A percentile compares a stretch with the other conserved stretches of the same genome.
Evolutionary conservation across 2,329 filamentous ascomycete genomes (phyloP).

Genomic region (Phaeosphaeriaceae sp.): DNA sequence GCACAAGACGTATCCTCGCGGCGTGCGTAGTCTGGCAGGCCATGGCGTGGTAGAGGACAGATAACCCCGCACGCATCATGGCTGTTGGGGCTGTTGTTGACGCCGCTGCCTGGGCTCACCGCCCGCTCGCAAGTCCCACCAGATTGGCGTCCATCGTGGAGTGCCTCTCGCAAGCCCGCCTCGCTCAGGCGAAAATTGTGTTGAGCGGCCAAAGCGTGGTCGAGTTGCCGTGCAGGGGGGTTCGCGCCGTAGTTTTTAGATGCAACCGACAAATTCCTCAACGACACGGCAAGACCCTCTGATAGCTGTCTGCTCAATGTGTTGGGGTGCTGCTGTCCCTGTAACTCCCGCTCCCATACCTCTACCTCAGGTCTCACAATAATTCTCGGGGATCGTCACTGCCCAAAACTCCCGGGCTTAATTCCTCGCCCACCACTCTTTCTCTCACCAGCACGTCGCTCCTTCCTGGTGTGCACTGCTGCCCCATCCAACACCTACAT

Average conservation of each 20-base stretch:
- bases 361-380: constrained; percentile 12
- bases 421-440: background rate
- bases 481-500: constrained; percentile 13
- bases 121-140: constrained; percentile 23
- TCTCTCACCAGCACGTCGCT: constrained; percentile 13
- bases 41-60: background rate
- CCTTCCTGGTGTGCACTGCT: constrained; percentile 8
- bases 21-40: too few species aligned
- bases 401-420: too few species aligned
- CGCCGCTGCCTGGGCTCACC: constrained; percentile 5
- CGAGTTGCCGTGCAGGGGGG: constrained; percentile 35
- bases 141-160: constrained; percentile 15
- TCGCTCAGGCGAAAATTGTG: constrained; percentile 34
- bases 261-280: constrained; percentile 40
- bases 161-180: constrained; percentile 23
- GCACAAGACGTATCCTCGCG: background rate
- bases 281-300: constrained; percentile 21
- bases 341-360: constrained; percentile 16
- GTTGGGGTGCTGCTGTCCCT: constrained; percentile 32
- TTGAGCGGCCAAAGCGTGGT: constrained; percentile 36
- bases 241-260: constrained; percentile 29
- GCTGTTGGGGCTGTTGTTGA: constrained; percentile 25
- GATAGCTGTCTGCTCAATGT: constrained; percentile 30
- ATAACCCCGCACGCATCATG: background rate
- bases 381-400: constrained; percentile 6